Base-by-base conservation (phyloP, 164 flowering plant species). In the Macadamia integrifolia region DNA sequence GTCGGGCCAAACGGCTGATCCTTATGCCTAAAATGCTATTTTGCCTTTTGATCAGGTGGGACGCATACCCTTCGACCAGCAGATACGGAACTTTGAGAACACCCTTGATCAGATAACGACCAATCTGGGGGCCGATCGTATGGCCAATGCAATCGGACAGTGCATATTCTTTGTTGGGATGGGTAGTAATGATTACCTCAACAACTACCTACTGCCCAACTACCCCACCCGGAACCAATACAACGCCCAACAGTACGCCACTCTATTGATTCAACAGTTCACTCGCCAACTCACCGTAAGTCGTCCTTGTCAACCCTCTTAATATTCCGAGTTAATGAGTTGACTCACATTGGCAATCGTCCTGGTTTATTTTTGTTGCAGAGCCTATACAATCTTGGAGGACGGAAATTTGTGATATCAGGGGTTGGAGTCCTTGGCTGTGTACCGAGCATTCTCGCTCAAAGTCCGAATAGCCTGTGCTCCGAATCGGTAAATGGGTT, bases 101-200 rank as follows among this genome's bases (percentile, higher is more conserved):
- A 88, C 97, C 1, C 79, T 95, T 15, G 84, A 87, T 69, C 92
- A 87, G 62, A 81, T 95, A 23, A 85, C 88, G 1, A 81, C 66
- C 67, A 83, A 73, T 61, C 74, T 83, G 0, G 92, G 97, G 0
- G 94, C 90, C 0, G 80, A 66, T 6, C 84, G 81, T 32, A 83
- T 80, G 9, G 83, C 88, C 0, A 42, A 61, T 15, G 74, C 84
- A 0, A 55, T 93, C 5, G 74, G 76, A 0, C 66, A 68, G 28
- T 85, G 88, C 83, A 78, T 93, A 44, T 89, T 93, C 84, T 91
- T 89, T 60, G 87, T 93, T 0, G 98, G 97, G n/a, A 88, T 93
- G 92, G 97, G 98, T 8, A 93, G 97, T 85, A 93, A 93, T 66
- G 98, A 93, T 85, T 89, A 93, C 79, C 85, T 89, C n/a, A 93